phyloP scores from a whole-genome alignment of 2,329 filamentous ascomycete species.

The Aspergillus thermomutatus region DNA sequence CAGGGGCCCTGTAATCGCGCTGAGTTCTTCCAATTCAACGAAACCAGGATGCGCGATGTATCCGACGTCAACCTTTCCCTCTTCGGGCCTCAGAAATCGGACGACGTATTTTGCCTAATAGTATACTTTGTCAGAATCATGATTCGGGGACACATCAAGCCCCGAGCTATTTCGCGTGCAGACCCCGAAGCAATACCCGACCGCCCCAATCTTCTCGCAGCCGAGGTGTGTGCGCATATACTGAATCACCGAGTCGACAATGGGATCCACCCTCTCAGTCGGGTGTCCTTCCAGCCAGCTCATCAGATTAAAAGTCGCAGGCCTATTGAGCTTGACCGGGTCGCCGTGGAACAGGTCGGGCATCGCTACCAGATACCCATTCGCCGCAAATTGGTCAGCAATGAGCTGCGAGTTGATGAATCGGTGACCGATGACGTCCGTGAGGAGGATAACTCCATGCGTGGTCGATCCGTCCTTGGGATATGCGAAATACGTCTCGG shows the following conservation, averaged over 20 bases:
- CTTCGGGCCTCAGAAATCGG: constrained; percentile 57
- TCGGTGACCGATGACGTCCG: constrained; percentile 53
- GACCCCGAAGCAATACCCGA: constrained; percentile 45
- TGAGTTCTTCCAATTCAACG: constrained; percentile 61
- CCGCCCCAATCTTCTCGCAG: constrained; percentile 38
- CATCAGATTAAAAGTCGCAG: constrained; percentile 47
- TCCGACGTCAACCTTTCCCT: constrained; percentile 60
- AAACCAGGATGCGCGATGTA: constrained; percentile 72
- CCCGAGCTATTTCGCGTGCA: no score
- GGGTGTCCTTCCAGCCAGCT: constrained; percentile 46
- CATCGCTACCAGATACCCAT: constrained; percentile 64
- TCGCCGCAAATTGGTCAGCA: constrained; percentile 67
- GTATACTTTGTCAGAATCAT: no score
- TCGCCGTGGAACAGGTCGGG: constrained; percentile 69
- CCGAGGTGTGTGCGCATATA: constrained; percentile 28
- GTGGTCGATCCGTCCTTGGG: constrained; percentile 46
- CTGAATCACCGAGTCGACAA: constrained; percentile 43
- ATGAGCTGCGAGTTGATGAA: constrained; percentile 58
- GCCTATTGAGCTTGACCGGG: constrained; percentile 52
- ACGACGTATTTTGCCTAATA: constrained; percentile 56
- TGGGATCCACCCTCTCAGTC: constrained; percentile 46
- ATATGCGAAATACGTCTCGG: constrained; percentile 34
- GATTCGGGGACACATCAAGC: no score
- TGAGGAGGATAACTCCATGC: constrained; percentile 51
- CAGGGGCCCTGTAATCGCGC: constrained; percentile 59